Evolutionary conservation across 2,329 filamentous ascomycete species (phyloP).

Genomic region (Acephala macrosclerotiorum): DNA sequence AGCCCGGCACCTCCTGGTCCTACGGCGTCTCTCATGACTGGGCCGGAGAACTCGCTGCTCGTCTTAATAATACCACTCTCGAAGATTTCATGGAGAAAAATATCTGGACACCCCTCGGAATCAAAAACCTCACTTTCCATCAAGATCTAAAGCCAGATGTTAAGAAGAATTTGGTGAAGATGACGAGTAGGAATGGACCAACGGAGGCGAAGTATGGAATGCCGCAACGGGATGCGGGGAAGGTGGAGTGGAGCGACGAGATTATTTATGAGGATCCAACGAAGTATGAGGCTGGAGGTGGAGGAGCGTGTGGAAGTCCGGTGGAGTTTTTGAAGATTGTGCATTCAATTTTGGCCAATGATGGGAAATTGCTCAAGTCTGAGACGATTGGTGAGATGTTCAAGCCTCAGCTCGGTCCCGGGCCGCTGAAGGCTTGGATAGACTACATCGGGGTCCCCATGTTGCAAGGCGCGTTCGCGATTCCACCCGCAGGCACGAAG

Average conservation of each 20-base stretch:
- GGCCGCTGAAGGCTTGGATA: neutral
- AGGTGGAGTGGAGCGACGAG: slow-evolving; percentile 25
- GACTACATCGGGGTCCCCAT: neutral
- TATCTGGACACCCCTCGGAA: slow-evolving; percentile 36
- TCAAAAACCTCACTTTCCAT: slow-evolving; percentile 37
- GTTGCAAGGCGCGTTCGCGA: slow-evolving; percentile 34
- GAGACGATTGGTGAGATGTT: slow-evolving; percentile 55
- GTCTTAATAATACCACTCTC: slow-evolving; percentile 38
- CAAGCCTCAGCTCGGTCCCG: slow-evolving; percentile 50
- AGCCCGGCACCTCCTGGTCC: slow-evolving; percentile 68
- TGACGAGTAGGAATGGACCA: slow-evolving; percentile 20
- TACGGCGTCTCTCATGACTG: slow-evolving; percentile 63
- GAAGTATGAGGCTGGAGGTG: slow-evolving; percentile 41
- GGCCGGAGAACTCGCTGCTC: slow-evolving; percentile 58
- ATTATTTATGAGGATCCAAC: slow-evolving; percentile 28
- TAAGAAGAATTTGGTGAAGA: slow-evolving; percentile 28
- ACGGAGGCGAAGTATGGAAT: neutral
- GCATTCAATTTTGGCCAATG: slow-evolving; percentile 55
- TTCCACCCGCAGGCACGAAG: slow-evolving; percentile 46
- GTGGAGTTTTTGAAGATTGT: slow-evolving; percentile 53
- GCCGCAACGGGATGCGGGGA: slow-evolving; percentile 11
- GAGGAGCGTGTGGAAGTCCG: slow-evolving; percentile 46
- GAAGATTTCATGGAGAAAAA: slow-evolving; percentile 34
- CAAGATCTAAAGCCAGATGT: slow-evolving; percentile 28
- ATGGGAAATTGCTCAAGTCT: slow-evolving; percentile 54